Conservation (phyloP, 306 rosid genomes). For the Cyamopsis tetragonoloba region DNA sequence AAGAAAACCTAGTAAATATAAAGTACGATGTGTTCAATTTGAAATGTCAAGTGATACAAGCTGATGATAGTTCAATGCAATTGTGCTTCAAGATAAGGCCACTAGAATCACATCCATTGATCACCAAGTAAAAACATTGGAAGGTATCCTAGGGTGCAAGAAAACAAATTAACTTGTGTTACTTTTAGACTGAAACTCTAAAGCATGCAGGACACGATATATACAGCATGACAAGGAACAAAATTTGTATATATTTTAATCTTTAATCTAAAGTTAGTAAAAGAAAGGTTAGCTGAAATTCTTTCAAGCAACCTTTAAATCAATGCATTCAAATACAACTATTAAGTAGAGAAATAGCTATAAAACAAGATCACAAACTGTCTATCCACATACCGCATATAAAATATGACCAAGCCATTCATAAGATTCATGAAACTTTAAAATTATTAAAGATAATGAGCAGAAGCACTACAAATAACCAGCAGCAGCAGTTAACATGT, state of each 20-base stretch:
- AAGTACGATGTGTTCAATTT: neutral
- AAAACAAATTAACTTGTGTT: neutral
- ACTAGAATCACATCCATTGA: neutral
- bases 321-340: neutral
- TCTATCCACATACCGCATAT: neutral
- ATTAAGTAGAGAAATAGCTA: neutral
- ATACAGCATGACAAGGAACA: neutral
- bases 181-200: neutral
- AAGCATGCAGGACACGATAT: neutral
- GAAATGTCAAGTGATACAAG: neutral
- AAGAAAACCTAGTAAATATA: neutral
- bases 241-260: neutral
- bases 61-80: neutral
- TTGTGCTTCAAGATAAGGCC: neutral
- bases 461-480: neutral
- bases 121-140: neutral
- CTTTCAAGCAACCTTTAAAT: neutral
- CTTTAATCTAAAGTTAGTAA: neutral
- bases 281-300: neutral
- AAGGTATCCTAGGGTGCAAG: neutral
- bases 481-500: neutral
- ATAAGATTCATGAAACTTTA: neutral
- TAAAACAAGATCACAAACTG: neutral
- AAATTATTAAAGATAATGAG: neutral
- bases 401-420: neutral